Evolutionary conservation across 2,329 filamentous ascomycete genomes (phyloP), one percentile per base, ranked within the genome.

Genomic region (Diaporthe sp.): DNA sequence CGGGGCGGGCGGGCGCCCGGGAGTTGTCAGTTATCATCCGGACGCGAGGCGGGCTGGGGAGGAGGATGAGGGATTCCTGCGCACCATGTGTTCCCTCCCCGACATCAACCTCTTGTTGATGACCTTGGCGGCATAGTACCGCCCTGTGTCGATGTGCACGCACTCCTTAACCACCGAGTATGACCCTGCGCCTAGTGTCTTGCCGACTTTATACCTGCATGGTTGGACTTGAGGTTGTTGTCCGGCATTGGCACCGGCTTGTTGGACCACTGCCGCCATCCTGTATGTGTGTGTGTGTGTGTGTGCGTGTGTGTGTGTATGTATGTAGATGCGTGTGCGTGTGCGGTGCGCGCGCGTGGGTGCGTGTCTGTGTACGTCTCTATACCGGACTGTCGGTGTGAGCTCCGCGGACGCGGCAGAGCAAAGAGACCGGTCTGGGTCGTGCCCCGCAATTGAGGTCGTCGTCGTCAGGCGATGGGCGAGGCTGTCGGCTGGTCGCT

Each of bases 131-230:
- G 97, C 97, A 92, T 98, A 99, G 85, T 98, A 98, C 78, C 96
- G 92, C 59, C 96, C 96, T 0, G 97, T 98, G 79, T 98, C 96
- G 81, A 98, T 98, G 83, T 99, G 97, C 37, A 98, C 96, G 82
- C 97, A 99, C 86, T 99, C 97, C 84, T 98, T 98, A 77, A 99
- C 97, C 66, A 98, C 97, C 50, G 96, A 98, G 86, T 99, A 99
- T 73, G 96, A 98, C 77, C 97, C 97, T 44, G 97, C 96, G 77
- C 97, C 97, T 72, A 99, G 88, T 32, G 97, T 98, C 89, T 99
- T 99, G 77, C 97, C 97, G 9, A 97, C 98, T 87, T 98, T 99
- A 89, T 99, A 99, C 79, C 96, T 92, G 84, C 96, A 99, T 80
- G 97, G 96, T 85, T 98, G 96, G 77, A 98, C 91, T 83, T 95